These are phyloP conservation scores for Arthroderma uncinatum DNA, from an alignment of 2,329 filamentous ascomycete species.

Conservation along the genomic window DNA sequence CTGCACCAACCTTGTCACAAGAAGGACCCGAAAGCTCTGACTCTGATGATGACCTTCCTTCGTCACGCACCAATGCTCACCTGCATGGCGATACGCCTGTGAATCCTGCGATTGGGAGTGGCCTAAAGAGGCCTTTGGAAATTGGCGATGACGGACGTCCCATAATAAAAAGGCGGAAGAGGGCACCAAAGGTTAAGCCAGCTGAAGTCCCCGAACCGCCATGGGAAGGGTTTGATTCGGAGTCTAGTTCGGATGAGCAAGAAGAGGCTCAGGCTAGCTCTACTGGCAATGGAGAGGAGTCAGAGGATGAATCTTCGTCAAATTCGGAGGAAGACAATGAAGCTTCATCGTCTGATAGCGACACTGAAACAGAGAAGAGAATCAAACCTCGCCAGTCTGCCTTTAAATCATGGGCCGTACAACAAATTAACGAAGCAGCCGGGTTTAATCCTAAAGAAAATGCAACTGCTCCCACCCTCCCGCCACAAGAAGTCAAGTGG, in stretches of 20 bases:
- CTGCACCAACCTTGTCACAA: not conserved
- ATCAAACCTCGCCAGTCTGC: constrained; percentile 44
- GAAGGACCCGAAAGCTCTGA: not conserved
- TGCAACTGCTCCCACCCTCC: constrained; percentile 21
- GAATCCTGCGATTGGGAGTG: constrained; percentile 46
- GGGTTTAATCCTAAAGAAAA: constrained; percentile 49
- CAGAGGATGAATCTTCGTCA: constrained; percentile 19
- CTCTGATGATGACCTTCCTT: constrained; percentile 45
- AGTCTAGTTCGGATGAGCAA: constrained; percentile 21
- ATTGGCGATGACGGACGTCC: constrained; percentile 68
- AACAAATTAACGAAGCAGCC: constrained; percentile 72
- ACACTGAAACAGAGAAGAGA: constrained; percentile 17
- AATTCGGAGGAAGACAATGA: constrained; percentile 26
- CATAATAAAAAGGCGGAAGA: constrained; percentile 62
- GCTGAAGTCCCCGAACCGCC: constrained; percentile 28
- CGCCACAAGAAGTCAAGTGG: constrained; percentile 23
- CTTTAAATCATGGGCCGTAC: constrained; percentile 88
- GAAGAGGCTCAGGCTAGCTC: constrained; percentile 17
- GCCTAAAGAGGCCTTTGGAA: constrained; percentile 77
- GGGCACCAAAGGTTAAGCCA: constrained; percentile 34
- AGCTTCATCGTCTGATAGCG: constrained; percentile 21
- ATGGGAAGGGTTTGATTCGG: constrained; percentile 38
- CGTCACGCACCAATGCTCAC: constrained; percentile 18
- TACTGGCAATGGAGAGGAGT: constrained; percentile 22
- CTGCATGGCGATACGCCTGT: not conserved